Percentiles rank a stretch among this genome's conserved stretches.
These are phyloP conservation scores for Hypholoma fasciculare DNA, from an alignment of 768 basidiomycete species.

Conservation along the genomic window DNA sequence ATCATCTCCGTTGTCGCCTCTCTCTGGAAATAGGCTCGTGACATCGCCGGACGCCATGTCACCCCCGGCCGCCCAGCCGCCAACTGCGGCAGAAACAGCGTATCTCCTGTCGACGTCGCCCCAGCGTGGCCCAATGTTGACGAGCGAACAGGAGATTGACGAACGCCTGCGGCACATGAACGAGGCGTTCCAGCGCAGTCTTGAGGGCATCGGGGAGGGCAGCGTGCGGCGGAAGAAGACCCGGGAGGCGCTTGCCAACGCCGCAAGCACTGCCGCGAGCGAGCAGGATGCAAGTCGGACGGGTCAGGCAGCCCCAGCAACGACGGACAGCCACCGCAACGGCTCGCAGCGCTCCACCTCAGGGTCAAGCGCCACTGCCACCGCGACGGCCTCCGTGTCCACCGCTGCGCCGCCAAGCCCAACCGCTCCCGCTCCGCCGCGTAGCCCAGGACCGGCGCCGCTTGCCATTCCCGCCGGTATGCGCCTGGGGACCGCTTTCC, in stretches of 20 bases:
- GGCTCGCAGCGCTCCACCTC: not conserved
- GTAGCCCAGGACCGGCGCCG: not conserved
- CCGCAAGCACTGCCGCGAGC: not conserved
- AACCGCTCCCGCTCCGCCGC: not conserved
- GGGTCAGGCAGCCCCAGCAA: not conserved
- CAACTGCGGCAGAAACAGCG: not conserved
- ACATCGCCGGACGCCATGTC: too few relatives aligned
- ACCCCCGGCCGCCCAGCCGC: slow-evolving; percentile 1
- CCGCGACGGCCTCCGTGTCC: too few relatives aligned
- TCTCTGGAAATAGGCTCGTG: not conserved
- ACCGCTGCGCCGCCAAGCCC: not conserved
- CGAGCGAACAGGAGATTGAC: slow-evolving; percentile 67
- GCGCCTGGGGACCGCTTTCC: not conserved
- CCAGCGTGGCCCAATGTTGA: slow-evolving; percentile 52
- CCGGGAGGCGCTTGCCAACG: slow-evolving; percentile 1
- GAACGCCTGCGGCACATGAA: slow-evolving; percentile 67
- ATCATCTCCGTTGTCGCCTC: slow-evolving; percentile 3
- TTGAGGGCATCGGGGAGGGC: slow-evolving; percentile 54
- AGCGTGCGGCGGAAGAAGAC: slow-evolving; percentile 19
- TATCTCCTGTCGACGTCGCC: slow-evolving; percentile 20
- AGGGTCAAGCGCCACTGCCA: not conserved
- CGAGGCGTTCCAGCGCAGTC: slow-evolving; percentile 61
- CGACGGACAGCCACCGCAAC: not conserved
- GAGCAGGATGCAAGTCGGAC: not conserved
- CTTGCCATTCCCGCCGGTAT: not conserved